Conservation (phyloP, 768 basidiomycete genomes). For the Amanita exitialis region DNA sequence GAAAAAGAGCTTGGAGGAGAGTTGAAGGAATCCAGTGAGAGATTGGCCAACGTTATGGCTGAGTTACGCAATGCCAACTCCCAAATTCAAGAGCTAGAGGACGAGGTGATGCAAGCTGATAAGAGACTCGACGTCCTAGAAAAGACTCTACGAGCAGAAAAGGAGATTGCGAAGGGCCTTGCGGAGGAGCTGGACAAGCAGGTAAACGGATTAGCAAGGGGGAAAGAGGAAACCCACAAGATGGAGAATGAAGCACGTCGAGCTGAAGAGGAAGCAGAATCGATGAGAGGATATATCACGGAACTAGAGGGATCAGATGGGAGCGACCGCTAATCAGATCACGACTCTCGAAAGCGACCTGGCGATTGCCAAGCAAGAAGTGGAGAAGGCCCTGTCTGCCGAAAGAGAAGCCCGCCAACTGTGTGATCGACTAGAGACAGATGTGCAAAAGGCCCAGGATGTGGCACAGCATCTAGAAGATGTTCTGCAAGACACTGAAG, state of each 20-base stretch:
- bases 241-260: constrained; percentile 26
- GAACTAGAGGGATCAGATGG: constrained; percentile 59
- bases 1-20: constrained; percentile 63
- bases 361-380: constrained; percentile 33
- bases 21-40: constrained; percentile 55
- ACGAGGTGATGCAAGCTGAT: constrained; percentile 44
- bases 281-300: constrained; percentile 38
- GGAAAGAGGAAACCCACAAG: constrained; percentile 17
- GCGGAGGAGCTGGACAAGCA: constrained; percentile 31
- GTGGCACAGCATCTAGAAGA: constrained; percentile 62
- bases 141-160: constrained; percentile 45
- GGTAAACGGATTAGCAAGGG: constrained; percentile 26
- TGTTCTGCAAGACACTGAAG: constrained; percentile 65
- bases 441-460: constrained; percentile 41
- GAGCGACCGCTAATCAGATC: constrained; percentile 38
- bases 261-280: constrained; percentile 34
- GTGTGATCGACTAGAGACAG: constrained; percentile 40
- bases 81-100: constrained; percentile 53
- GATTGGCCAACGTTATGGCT: constrained; percentile 40
- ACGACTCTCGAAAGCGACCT: constrained; percentile 46
- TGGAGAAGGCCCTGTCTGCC: constrained; percentile 23
- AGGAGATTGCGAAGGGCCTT: constrained; percentile 29
- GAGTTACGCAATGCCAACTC: constrained; percentile 52
- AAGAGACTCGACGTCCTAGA: constrained; percentile 45
- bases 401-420: constrained; percentile 40